Evolutionary conservation across 139 green algal genomes (phyloP), one percentile per base, ranked within the genome.

Genomic region (Eudorina sp.): DNA sequence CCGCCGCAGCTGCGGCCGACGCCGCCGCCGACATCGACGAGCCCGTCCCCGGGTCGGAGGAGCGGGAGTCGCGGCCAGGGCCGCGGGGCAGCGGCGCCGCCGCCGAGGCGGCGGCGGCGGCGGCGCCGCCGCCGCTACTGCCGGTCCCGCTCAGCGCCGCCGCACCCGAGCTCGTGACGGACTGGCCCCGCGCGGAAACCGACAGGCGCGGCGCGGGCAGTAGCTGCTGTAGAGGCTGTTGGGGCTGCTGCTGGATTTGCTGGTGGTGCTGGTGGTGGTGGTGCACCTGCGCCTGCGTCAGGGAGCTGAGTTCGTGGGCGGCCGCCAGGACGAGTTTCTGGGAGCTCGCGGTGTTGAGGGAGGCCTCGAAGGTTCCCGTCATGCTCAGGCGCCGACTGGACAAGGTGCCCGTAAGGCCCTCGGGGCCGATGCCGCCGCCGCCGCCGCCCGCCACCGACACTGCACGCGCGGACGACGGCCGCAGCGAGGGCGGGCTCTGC

Each of bases 301-400:
- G 45, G 38, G 73, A 14, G 45, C 73, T 62, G 29, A 84, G 77
- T 53, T 84, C 77, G 14, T 53, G 36, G 1, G 77, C 53, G 53
- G 77, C 77, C 36, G 77, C 77, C 53, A 72, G 53, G 3, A 84
- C 77, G 21, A 84, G 53, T 38, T 62, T 53, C 77, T 84, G 77
- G 6, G 77, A 55, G 36, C 16, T 8, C 18, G 34, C 76, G 25
- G 76, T 46, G 5, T 29, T n/a, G n/a, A 66, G 36, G 25, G 46
- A 4, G 45, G 31, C 4, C 48, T 83, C 48, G 13, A 62, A 34
- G 75, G n/a, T 31, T 0, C 77, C 77, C 34, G 53, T 84, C 53
- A 46, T 84, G 29, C 77, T 84, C 36, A 55, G 34, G 34, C 77
- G 77, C 55, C 77, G 34, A 7, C 36, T 31, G 46, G 18, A 36